Percentiles rank a stretch among this genome's conserved stretches.
phyloP scores from a whole-genome alignment of 176 grass and related monocot species.

The Hyparrhenia diplandra region DNA sequence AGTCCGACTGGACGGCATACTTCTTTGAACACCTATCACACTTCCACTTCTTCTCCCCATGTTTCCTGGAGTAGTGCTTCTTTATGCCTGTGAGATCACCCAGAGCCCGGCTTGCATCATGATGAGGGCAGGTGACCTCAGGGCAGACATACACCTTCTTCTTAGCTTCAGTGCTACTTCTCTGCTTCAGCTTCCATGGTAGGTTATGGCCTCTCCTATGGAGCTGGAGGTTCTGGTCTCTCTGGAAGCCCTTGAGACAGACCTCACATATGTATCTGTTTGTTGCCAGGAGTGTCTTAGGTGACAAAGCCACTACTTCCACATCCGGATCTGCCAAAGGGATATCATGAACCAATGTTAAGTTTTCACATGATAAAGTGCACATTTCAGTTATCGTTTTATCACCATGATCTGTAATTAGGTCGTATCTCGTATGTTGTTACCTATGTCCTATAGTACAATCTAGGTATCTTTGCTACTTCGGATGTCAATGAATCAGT shows the following conservation, averaged over 20 bases:
- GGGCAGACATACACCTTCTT: slow-evolving; percentile 61
- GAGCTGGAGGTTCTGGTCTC: slow-evolving; percentile 71
- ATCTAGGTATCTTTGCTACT: not conserved
- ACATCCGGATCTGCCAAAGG: slow-evolving; percentile 49
- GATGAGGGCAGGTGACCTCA: slow-evolving; percentile 54
- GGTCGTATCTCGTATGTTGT: not conserved
- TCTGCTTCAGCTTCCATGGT: slow-evolving; percentile 72
- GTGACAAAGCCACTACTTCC: slow-evolving; percentile 59
- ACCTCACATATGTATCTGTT: slow-evolving; percentile 65
- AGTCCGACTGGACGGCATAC: slow-evolving; percentile 68
- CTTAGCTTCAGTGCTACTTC: slow-evolving; percentile 50
- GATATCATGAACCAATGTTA: slow-evolving; percentile 7
- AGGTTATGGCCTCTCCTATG: slow-evolving; percentile 69
- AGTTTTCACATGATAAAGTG: not conserved
- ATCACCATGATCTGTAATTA: not conserved
- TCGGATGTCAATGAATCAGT: slow-evolving; percentile 1
- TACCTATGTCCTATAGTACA: not conserved
- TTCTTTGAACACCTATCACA: slow-evolving; percentile 68
- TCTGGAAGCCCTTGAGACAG: slow-evolving; percentile 65
- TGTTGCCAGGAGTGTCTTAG: slow-evolving; percentile 52
- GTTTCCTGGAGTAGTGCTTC: slow-evolving; percentile 64
- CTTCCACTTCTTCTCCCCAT: slow-evolving; percentile 81
- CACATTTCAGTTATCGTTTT: not conserved
- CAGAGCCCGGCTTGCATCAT: slow-evolving; percentile 46
- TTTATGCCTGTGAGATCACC: slow-evolving; percentile 65